phyloP scores from a whole-genome alignment of 768 basidiomycete species.

The Russula sp. region DNA sequence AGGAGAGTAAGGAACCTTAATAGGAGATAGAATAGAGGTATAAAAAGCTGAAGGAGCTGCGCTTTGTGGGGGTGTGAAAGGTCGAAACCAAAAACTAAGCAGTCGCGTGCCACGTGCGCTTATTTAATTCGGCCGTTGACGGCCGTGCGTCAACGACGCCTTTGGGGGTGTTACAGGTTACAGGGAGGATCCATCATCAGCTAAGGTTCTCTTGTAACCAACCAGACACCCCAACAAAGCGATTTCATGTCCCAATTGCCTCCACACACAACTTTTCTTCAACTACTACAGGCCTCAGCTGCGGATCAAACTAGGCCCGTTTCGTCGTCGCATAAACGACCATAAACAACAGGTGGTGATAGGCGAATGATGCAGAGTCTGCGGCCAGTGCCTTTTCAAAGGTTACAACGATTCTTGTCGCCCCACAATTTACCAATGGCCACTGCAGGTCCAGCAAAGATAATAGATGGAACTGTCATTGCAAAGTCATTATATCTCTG shows the following conservation, averaged over 20 bases:
- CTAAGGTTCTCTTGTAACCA: neutral
- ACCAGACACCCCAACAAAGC: neutral
- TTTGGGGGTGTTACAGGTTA: too few species aligned
- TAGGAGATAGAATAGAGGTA: conserved; percentile 13
- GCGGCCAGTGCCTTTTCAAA: neutral
- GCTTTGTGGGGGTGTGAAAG: neutral
- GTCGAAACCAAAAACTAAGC: neutral
- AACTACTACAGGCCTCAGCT: neutral
- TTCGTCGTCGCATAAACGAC: neutral
- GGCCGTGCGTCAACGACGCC: too few species aligned
- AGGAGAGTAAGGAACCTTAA: conserved; percentile 11
- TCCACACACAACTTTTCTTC: neutral
- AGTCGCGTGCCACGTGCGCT: conserved; percentile 8
- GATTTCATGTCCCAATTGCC: neutral
- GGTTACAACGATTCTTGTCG: conserved; percentile 9
- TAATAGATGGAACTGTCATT: conserved; percentile 79
- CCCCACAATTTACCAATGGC: conserved; percentile 23
- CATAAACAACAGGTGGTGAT: neutral
- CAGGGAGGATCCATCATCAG: too few species aligned
- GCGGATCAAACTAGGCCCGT: neutral
- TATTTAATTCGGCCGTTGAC: neutral
- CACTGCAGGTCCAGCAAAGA: conserved; percentile 30
- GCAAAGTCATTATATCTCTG: conserved; percentile 56
- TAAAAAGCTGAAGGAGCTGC: neutral
- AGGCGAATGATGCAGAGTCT: neutral